Conservation (phyloP, 179 eudicot species). For the Sideroxylon spinosum region DNA sequence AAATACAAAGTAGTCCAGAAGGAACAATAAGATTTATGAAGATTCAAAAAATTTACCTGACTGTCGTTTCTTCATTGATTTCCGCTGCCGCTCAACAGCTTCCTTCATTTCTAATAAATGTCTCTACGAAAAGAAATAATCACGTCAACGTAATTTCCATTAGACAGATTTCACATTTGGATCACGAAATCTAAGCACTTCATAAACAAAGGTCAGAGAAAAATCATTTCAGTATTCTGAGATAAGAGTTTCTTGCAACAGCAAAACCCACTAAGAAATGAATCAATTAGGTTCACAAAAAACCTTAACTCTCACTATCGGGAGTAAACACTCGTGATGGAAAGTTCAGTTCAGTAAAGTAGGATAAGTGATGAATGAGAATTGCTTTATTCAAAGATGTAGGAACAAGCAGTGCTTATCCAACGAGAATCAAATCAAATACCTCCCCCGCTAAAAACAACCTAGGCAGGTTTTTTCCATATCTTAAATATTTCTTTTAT, state of each 20-base stretch:
- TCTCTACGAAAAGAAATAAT: slow-evolving; percentile 40
- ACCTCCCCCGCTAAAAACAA: not conserved
- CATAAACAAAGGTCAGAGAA: not conserved
- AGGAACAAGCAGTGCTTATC: not conserved
- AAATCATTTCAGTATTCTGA: not conserved
- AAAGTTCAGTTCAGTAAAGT: slow-evolving; percentile 5
- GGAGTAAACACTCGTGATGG: not conserved
- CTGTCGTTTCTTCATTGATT: slow-evolving; percentile 76
- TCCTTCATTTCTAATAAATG: slow-evolving; percentile 84
- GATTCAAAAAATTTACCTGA: slow-evolving; percentile 44
- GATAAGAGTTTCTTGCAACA: not conserved
- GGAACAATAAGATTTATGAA: not conserved
- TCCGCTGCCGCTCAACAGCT: slow-evolving; percentile 86
- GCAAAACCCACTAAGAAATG: not conserved
- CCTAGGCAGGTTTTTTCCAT: not conserved
- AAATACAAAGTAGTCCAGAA: not conserved
- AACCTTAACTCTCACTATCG: not conserved
- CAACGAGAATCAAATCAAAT: not conserved
- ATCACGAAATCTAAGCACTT: slow-evolving; percentile 2
- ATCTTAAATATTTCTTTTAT: too few relatives aligned
- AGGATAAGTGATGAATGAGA: not conserved
- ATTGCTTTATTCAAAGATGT: not conserved
- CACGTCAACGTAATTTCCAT: not conserved
- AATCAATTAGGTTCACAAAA: not conserved
- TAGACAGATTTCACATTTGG: not conserved